Evolutionary conservation across 2,329 filamentous ascomycete species (phyloP).

Genomic region (Xylariaceae sp.): DNA sequence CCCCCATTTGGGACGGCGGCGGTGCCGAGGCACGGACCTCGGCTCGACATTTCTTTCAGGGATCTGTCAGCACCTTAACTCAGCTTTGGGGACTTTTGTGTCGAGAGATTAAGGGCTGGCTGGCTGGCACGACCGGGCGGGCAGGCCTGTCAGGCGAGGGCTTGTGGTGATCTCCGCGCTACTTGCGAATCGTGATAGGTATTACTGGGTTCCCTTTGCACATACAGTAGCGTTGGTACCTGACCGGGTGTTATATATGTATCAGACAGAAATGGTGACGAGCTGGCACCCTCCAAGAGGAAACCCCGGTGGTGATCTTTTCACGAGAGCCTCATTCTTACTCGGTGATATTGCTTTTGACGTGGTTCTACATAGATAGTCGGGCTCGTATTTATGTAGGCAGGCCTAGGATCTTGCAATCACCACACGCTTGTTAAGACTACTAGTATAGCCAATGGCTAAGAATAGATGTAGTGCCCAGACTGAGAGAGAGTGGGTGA

Average conservation of each 20-base stretch:
- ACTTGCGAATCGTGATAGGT: neutral
- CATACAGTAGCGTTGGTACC: slow-evolving; percentile 9
- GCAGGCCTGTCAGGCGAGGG: too few species aligned
- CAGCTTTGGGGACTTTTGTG: slow-evolving; percentile 1
- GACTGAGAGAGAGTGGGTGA: too few species aligned
- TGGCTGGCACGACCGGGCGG: neutral
- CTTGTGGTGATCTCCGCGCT: neutral
- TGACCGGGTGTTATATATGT: slow-evolving; percentile 8
- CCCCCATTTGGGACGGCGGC: slow-evolving; percentile 3
- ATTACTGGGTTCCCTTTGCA: slow-evolving; percentile 1
- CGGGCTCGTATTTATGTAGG: slow-evolving; percentile 4
- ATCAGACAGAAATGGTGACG: slow-evolving; percentile 1
- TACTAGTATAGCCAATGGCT: neutral
- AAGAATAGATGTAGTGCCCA: neutral
- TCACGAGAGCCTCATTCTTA: slow-evolving; percentile 13
- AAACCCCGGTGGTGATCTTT: slow-evolving; percentile 14
- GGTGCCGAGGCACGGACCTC: slow-evolving; percentile 19
- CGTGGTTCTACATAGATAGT: slow-evolving; percentile 10
- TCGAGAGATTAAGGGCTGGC: neutral
- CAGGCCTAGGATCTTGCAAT: slow-evolving; percentile 2
- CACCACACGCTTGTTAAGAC: neutral
- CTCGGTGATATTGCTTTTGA: slow-evolving; percentile 9
- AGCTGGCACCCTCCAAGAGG: slow-evolving; percentile 11
- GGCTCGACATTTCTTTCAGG: slow-evolving; percentile 9
- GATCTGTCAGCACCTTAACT: slow-evolving; percentile 22